Evolutionary conservation across 768 basidiomycete species (phyloP), one percentile per base, ranked within the genome.

Genomic region (Tylopilus rubrobrunneus): DNA sequence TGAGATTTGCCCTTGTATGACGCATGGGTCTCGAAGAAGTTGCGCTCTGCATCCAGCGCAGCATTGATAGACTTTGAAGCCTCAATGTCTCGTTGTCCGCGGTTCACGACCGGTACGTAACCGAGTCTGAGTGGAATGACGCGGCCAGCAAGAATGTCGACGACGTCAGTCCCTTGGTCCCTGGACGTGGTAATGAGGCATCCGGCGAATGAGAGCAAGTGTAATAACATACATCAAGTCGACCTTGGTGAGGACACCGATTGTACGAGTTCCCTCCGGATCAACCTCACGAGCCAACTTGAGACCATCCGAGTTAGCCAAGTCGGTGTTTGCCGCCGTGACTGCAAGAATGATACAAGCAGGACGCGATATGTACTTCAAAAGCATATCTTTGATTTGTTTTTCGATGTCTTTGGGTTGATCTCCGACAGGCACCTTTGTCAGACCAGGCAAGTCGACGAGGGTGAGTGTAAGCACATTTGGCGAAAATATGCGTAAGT

Each of bases 61-160:
- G 78, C 76, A 47, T 75, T 74, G 69, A 99, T 99, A 17, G 90
- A 72, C 71, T 96, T 97, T 60, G 84, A 84, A 12, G 78, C 74
- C 59, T 99, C 97, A 60, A 99, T 99, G 71, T 99, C 97, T 45
- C 94, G 85, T 69, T 98, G 97, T 36, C 96, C 95, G 68, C 97
- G 85, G 71, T 99, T 99, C 65, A 99, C 97, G 9, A 99, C 97
- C 10, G 97, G 97, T 4, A 98, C 97, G 67, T 98, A 99, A 48
- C 97, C 97, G 40, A 99, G 74, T 54, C 97, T 87, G 36, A 99
- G 80, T 46, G 96, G 97, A 66, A 98, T 98, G 61, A 99, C 85
- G 47, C 97, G 85, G 9, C 97, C 96, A 5, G 97, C 97, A 45
- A 99, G 84, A 68, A 99, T 98, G 71, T 99, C 97, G 28, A 99